Conservation (phyloP, 805 yeast genomes). For the Aciculoconidium aculeatum region DNA sequence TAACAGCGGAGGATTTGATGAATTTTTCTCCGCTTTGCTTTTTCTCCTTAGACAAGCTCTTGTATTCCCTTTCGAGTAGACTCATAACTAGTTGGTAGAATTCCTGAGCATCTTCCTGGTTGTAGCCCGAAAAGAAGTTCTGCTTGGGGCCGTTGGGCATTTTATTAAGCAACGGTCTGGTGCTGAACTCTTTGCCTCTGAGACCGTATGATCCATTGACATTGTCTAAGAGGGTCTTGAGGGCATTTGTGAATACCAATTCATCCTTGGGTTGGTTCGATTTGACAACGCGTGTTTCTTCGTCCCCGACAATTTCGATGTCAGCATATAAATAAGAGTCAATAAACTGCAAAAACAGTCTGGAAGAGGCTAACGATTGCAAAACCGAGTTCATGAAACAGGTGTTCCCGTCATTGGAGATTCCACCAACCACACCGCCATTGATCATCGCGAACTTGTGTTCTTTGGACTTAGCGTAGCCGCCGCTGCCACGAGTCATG, state of each 20-base stretch:
- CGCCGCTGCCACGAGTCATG: conserved; percentile 5
- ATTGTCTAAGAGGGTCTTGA: conserved; percentile 46
- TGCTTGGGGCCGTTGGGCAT: conserved; percentile 78
- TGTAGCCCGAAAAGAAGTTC: conserved; percentile 74
- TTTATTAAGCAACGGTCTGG: conserved; percentile 52
- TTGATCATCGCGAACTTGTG: conserved; percentile 40
- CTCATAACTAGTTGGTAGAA: conserved; percentile 77
- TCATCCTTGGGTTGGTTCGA: conserved; percentile 17
- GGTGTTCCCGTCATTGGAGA: conserved; percentile 86
- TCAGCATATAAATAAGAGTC: conserved; percentile 31
- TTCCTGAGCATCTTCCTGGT: conserved; percentile 96
- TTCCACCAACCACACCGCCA: conserved; percentile 81
- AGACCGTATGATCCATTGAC: conserved; percentile 52
- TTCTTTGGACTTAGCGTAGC: conserved; percentile 16
- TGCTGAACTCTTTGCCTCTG: conserved; percentile 54
- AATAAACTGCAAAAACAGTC: conserved; percentile 51
- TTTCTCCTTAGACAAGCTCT: conserved; percentile 13
- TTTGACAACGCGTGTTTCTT: conserved; percentile 10
- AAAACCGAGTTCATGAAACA: conserved; percentile 92
- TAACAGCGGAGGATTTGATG: conserved; percentile 11
- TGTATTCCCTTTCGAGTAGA: conserved; percentile 56
- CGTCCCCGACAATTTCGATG: conserved; percentile 21
- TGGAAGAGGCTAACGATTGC: conserved; percentile 75
- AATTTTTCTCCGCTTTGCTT: background rate
- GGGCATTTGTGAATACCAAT: conserved; percentile 47